Conservation (phyloP, 805 yeast genomes). For the Lachancea fermentati region DNA sequence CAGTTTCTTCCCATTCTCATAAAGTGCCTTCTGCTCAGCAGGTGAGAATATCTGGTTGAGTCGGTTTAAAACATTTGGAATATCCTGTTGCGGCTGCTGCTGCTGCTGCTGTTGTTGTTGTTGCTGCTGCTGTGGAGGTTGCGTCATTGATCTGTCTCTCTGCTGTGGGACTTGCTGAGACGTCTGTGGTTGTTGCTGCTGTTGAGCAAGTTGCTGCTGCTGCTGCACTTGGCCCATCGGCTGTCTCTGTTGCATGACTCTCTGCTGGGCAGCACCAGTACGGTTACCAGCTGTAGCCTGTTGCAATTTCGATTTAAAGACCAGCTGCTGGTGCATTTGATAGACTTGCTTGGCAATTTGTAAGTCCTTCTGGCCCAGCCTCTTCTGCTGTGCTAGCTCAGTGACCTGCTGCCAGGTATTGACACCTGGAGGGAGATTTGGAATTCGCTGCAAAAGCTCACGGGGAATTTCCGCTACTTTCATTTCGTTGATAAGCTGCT, state of each 20-base stretch:
- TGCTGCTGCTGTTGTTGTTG: conserved; percentile 19
- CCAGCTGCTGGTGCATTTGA: conserved; percentile 56
- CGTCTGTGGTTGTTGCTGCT: conserved; percentile 13
- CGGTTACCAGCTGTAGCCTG: conserved; percentile 38
- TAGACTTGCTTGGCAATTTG: conserved; percentile 62
- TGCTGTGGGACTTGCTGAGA: conserved; percentile 7
- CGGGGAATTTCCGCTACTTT: conserved; percentile 70
- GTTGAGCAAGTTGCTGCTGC: conserved; percentile 11
- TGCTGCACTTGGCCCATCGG: conserved; percentile 34
- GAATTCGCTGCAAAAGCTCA: conserved; percentile 56
- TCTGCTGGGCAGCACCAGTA: conserved; percentile 26
- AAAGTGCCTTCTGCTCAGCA: conserved; percentile 32
- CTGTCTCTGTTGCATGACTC: conserved; percentile 21
- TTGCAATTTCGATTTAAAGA: conserved; percentile 43
- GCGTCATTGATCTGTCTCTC: conserved; percentile 9
- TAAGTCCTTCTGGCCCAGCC: conserved; percentile 53
- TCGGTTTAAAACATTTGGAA: conserved; percentile 31
- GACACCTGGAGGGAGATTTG: conserved; percentile 70
- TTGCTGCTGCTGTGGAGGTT: conserved; percentile 22
- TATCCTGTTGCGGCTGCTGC: conserved; percentile 23
- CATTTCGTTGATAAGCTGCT: conserved; percentile 42
- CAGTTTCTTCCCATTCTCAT: conserved; percentile 34
- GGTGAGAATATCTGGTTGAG: conserved; percentile 32
- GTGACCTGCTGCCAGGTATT: conserved; percentile 79
- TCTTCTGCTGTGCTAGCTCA: conserved; percentile 52